Conservation (phyloP, 78 protist genomes). For the Speleostelium caveatum region DNA sequence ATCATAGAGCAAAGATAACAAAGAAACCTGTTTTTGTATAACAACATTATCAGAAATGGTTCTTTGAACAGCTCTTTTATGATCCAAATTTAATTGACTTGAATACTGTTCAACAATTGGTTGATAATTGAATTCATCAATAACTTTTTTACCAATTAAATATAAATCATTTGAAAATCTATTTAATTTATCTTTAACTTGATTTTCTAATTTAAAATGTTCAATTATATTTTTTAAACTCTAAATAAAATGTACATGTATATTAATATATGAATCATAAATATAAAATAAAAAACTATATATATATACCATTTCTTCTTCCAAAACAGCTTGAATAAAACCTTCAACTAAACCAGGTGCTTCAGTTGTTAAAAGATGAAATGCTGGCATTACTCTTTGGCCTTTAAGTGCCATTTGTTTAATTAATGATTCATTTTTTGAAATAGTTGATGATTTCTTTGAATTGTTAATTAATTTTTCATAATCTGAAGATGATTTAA, state of each 20-base stretch:
- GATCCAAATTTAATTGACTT: constrained; percentile 2
- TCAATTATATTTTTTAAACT: constrained; percentile 30
- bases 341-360: constrained; percentile 81
- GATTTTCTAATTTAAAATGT: neutral
- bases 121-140: constrained; percentile 57
- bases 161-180: neutral
- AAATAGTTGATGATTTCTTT: neutral
- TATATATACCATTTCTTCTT: constrained; percentile 77
- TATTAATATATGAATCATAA: neutral
- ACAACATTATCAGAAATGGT: constrained; percentile 28
- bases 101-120: constrained; percentile 59
- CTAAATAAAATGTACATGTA: neutral
- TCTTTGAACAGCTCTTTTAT: constrained; percentile 1
- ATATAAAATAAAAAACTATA: neutral
- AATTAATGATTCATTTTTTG: neutral
- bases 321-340: constrained; percentile 77
- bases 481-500: neutral
- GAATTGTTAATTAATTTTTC: neutral
- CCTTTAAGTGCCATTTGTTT: constrained; percentile 13
- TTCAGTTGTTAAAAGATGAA: constrained; percentile 78
- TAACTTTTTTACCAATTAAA: constrained; percentile 37
- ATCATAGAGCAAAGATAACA: constrained; percentile 13
- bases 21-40: constrained; percentile 53
- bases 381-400: constrained; percentile 53
- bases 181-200: neutral